phyloP scores from a whole-genome alignment of 345 rosid genomes.

The Crucihimalaya himalaica region DNA sequence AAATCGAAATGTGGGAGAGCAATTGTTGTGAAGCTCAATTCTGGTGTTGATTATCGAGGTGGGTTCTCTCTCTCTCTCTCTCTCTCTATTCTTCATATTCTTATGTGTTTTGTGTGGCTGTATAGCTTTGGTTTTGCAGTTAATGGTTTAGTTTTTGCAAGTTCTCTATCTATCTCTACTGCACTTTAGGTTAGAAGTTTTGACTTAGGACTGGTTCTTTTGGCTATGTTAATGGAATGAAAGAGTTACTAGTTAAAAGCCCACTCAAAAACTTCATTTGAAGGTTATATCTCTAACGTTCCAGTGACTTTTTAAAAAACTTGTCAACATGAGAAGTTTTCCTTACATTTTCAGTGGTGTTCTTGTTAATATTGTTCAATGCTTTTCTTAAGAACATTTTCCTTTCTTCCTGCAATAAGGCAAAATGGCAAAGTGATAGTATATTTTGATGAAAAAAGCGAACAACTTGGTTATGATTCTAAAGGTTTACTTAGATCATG shows the following conservation, averaged over 20 bases:
- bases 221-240: background rate
- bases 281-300: background rate
- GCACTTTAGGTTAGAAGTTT: constrained; percentile 1
- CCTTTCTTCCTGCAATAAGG: background rate
- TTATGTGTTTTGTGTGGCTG: background rate
- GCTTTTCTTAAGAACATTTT: background rate
- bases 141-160: background rate
- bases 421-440: background rate
- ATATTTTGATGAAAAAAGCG: no score
- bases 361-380: background rate
- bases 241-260: background rate
- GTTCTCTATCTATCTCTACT: background rate
- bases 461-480: no score
- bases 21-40: constrained; percentile 89
- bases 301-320: background rate
- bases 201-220: background rate
- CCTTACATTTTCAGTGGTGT: background rate
- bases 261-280: background rate
- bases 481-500: no score
- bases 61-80: background rate
- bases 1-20: constrained; percentile 93
- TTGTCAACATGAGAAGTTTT: background rate
- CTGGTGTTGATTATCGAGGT: constrained; percentile 96
- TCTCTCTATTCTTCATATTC: background rate
- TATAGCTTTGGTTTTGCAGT: constrained; percentile 11